These are phyloP conservation scores for Nymphaea colorata DNA, from an alignment of 164 flowering plant genomes.

Conservation along the genomic window DNA sequence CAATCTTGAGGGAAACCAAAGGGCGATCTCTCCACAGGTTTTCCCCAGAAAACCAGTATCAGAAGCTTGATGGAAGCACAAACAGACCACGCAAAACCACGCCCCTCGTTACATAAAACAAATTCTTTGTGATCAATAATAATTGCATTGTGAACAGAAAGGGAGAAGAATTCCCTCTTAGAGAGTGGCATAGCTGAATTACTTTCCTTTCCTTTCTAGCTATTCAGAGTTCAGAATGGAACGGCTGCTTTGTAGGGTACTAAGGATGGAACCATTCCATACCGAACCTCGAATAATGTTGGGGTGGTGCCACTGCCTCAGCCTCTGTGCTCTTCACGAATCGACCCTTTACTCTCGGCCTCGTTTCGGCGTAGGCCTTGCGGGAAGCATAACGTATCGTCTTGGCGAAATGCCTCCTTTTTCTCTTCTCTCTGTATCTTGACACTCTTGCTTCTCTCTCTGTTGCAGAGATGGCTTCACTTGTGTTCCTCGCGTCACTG, in stretches of 20 bases:
- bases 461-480: conserved; percentile 1
- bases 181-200: too few species aligned
- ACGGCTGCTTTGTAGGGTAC: not conserved
- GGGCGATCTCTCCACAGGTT: too few species aligned
- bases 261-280: not conserved
- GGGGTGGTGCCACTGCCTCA: not conserved
- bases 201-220: too few species aligned
- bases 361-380: conserved; percentile 22
- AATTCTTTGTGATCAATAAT: too few species aligned
- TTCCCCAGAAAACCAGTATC: too few species aligned
- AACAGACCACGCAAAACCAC: too few species aligned
- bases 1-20: too few species aligned
- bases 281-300: too few species aligned
- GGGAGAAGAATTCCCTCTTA: too few species aligned
- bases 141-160: too few species aligned
- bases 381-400: conserved; percentile 20
- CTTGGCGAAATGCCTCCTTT: conserved; percentile 20
- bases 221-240: not conserved
- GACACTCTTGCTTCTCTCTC: conserved; percentile 20
- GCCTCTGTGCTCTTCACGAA: conserved; percentile 14
- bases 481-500: not conserved
- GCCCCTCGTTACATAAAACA: too few species aligned
- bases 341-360: conserved; percentile 18
- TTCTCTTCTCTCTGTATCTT: conserved; percentile 26
- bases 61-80: too few species aligned